These are phyloP conservation scores for Salix suchowensis DNA, from an alignment of 345 rosid species.

Conservation along the genomic window DNA sequence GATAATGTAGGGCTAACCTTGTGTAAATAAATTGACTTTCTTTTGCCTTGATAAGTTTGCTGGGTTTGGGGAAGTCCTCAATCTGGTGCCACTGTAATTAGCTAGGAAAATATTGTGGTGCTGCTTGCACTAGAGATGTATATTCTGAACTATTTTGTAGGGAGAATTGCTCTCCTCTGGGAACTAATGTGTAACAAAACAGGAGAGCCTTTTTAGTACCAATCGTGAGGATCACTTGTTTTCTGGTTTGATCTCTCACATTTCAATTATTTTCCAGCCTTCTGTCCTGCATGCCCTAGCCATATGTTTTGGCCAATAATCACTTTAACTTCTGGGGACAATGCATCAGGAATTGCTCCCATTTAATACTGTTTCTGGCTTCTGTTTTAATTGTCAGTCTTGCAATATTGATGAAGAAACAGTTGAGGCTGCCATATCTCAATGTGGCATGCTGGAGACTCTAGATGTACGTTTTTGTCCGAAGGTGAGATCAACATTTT, in stretches of 20 bases:
- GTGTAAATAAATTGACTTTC: neutral
- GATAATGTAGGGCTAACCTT: neutral
- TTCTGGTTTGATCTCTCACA: neutral
- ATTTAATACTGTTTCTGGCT: conserved; percentile 1
- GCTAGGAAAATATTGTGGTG: too few species aligned
- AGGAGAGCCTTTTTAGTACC: neutral
- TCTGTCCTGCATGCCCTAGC: neutral
- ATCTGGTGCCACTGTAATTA: too few species aligned
- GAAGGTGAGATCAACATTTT: conserved; percentile 47
- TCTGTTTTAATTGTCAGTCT: conserved; percentile 37
- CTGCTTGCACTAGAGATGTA: neutral
- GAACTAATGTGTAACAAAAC: neutral
- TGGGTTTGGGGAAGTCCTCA: neutral
- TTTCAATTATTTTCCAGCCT: neutral
- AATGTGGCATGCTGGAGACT: conserved; percentile 80
- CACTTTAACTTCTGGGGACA: neutral
- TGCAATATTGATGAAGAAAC: conserved; percentile 73
- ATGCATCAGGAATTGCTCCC: neutral
- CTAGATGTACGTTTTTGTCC: conserved; percentile 91
- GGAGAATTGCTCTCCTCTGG: neutral
- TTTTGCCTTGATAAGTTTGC: neutral
- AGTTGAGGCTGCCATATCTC: conserved; percentile 69
- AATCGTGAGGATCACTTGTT: neutral
- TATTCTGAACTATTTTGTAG: neutral
- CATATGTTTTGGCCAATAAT: neutral